These are phyloP conservation scores for Asterophora lycoperdoides DNA, from an alignment of 768 basidiomycete genomes.

Conservation along the genomic window DNA sequence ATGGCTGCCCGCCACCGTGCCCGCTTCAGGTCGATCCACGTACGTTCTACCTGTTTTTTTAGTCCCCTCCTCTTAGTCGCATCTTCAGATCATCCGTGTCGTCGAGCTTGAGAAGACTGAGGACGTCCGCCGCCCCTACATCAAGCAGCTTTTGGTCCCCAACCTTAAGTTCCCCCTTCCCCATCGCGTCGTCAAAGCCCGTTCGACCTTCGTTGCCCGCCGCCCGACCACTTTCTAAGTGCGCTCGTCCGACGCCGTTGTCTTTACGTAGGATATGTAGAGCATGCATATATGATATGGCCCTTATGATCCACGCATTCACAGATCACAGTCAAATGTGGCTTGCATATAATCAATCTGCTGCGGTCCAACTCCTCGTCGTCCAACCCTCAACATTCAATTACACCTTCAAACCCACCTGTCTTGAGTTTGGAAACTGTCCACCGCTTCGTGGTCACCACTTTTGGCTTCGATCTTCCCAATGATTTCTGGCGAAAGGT, in stretches of 20 bases:
- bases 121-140: slow-evolving; percentile 94
- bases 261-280: slow-evolving; percentile 14
- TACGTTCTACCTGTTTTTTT: slow-evolving; percentile 33
- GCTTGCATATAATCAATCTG: too few species aligned
- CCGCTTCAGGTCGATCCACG: slow-evolving; percentile 98
- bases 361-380: too few species aligned
- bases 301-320: slow-evolving; percentile 15
- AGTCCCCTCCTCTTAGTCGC: background rate
- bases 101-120: slow-evolving; percentile 91
- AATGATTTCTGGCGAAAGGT: too few species aligned
- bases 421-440: too few species aligned
- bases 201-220: slow-evolving; percentile 75
- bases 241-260: background rate
- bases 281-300: slow-evolving; percentile 16
- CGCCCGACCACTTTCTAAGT: slow-evolving; percentile 71
- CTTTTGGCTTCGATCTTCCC: too few species aligned
- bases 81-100: slow-evolving; percentile 85
- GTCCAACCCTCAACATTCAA: too few species aligned
- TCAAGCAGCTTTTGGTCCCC: slow-evolving; percentile 90
- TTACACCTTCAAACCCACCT: too few species aligned
- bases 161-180: slow-evolving; percentile 97
- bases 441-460: too few species aligned
- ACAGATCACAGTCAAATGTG: too few species aligned
- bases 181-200: slow-evolving; percentile 76
- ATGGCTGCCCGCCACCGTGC: slow-evolving; percentile 99